phyloP scores from a whole-genome alignment of 345 rosid genomes.

The Hibiscus syriacus region DNA sequence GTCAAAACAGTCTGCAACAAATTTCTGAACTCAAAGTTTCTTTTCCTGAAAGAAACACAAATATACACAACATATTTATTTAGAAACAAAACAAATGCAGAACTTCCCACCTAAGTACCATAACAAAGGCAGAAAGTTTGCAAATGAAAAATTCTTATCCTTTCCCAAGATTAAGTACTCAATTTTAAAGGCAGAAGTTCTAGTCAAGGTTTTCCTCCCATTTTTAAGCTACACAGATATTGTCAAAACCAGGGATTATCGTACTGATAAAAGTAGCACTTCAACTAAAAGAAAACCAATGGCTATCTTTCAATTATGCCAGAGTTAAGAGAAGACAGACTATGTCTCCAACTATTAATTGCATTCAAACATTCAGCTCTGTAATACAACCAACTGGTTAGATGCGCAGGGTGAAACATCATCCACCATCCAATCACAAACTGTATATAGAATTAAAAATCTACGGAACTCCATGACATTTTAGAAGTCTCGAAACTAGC shows the following conservation, averaged over 20 bases:
- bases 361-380: neutral
- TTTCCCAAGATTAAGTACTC: neutral
- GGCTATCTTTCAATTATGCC: neutral
- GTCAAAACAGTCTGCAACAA: neutral
- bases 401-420: neutral
- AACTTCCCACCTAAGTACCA: neutral
- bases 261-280: neutral
- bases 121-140: neutral
- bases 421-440: neutral
- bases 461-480: neutral
- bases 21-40: neutral
- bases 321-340: neutral
- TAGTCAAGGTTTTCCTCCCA: neutral
- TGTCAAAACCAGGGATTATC: neutral
- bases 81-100: neutral
- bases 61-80: neutral
- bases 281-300: neutral
- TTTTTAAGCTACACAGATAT: neutral
- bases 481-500: neutral
- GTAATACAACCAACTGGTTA: neutral
- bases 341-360: too few relatives aligned
- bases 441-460: neutral
- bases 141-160: neutral
- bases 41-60: neutral
- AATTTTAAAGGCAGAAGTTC: neutral